Evolutionary conservation across 2,329 filamentous ascomycete species (phyloP).

Genomic region (Trichoderma aggressivum): DNA sequence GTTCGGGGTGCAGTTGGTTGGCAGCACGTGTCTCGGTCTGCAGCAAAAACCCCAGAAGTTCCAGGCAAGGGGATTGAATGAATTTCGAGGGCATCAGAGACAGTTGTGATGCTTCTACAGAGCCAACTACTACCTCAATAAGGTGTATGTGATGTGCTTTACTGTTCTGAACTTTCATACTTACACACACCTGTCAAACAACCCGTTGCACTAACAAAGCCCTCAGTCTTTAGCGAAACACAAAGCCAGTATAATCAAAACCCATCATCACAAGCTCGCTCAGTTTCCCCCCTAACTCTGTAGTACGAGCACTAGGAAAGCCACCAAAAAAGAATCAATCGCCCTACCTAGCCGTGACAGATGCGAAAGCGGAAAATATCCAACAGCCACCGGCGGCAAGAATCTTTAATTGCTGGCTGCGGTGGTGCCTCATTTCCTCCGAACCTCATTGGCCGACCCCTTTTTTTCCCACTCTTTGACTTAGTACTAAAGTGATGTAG

Average conservation of each 20-base stretch:
- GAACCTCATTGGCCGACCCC: constrained; percentile 8
- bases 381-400: neutral
- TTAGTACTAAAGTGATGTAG: neutral
- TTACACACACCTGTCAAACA: neutral
- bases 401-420: neutral
- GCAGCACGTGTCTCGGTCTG: constrained; percentile 15
- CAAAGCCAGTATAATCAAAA: neutral
- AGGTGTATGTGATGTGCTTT: neutral
- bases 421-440: neutral
- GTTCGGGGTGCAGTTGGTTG: constrained; percentile 5
- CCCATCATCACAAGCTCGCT: neutral
- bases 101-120: neutral
- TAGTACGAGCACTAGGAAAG: neutral
- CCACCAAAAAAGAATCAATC: neutral
- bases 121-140: neutral
- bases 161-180: neutral
- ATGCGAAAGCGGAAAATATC: neutral
- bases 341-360: neutral
- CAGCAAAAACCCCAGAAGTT: neutral
- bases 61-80: neutral
- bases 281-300: neutral
- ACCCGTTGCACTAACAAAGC: neutral
- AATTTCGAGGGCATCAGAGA: neutral
- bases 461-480: constrained; percentile 1
- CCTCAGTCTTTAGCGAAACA: neutral